phyloP scores from a whole-genome alignment of 306 rosid species.

The Adenanthera pavonina region DNA sequence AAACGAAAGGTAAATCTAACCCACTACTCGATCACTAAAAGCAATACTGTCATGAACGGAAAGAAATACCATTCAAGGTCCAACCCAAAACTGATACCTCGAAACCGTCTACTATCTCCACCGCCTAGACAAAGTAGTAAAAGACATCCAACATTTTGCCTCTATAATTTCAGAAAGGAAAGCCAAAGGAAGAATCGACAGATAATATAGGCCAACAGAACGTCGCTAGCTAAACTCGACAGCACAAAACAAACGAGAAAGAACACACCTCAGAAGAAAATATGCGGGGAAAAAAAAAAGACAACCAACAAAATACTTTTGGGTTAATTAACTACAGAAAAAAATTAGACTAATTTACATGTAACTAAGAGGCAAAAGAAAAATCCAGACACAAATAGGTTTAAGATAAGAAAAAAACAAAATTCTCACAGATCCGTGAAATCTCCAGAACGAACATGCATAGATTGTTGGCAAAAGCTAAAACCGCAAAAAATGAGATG shows the following conservation, averaged over 20 bases:
- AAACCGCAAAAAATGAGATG: background rate
- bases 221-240: background rate
- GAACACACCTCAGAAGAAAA: background rate
- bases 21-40: background rate
- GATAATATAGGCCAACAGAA: background rate
- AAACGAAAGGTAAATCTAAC: background rate
- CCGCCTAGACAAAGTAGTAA: background rate
- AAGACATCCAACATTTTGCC: background rate
- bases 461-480: background rate
- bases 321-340: background rate
- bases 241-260: background rate
- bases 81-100: background rate
- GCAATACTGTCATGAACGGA: background rate
- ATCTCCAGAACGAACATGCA: background rate
- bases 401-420: background rate
- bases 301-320: background rate
- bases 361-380: background rate
- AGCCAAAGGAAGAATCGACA: background rate
- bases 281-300: background rate
- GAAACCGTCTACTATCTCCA: background rate
- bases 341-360: background rate
- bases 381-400: background rate
- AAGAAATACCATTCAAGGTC: background rate
- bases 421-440: background rate
- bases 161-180: background rate